Percentiles rank a stretch among this genome's conserved stretches.
These are phyloP conservation scores for Russula compacta DNA, from an alignment of 768 basidiomycete genomes.

Conservation along the genomic window DNA sequence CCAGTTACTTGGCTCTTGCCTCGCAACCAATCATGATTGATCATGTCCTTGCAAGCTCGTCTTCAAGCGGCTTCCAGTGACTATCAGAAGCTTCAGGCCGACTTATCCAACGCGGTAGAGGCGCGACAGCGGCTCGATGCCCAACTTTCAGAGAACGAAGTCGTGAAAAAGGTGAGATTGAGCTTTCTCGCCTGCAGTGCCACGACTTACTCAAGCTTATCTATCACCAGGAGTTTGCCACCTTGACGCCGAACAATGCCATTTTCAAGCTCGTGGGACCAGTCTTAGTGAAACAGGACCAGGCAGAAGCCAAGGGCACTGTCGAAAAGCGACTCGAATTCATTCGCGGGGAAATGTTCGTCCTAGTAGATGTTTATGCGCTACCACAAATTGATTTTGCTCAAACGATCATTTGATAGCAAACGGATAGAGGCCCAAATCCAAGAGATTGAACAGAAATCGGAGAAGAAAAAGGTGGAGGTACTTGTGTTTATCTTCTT, in stretches of 20 bases:
- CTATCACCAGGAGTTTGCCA: constrained; percentile 63
- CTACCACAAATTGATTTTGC: neutral
- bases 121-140: constrained; percentile 82
- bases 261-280: constrained; percentile 91
- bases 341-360: constrained; percentile 82
- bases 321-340: constrained; percentile 87
- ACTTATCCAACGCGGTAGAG: constrained; percentile 65
- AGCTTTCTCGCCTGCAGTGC: neutral
- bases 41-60: constrained; percentile 47
- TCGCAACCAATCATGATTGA: neutral
- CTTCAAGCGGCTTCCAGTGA: constrained; percentile 64
- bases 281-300: constrained; percentile 84
- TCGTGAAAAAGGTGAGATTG: constrained; percentile 67
- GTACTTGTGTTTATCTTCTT: constrained; percentile 32
- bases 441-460: constrained; percentile 64
- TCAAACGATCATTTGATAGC: constrained; percentile 28
- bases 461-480: constrained; percentile 78
- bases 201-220: neutral
- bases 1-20: neutral
- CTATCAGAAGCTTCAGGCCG: constrained; percentile 74
- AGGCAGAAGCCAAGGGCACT: constrained; percentile 74
- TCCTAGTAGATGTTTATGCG: constrained; percentile 4
- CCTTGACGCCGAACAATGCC: constrained; percentile 62
- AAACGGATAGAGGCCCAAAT: constrained; percentile 78
- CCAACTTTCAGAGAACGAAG: constrained; percentile 84